Conservation (phyloP, 2,329 filamentous ascomycete species). For the Metarhizium humberi region DNA sequence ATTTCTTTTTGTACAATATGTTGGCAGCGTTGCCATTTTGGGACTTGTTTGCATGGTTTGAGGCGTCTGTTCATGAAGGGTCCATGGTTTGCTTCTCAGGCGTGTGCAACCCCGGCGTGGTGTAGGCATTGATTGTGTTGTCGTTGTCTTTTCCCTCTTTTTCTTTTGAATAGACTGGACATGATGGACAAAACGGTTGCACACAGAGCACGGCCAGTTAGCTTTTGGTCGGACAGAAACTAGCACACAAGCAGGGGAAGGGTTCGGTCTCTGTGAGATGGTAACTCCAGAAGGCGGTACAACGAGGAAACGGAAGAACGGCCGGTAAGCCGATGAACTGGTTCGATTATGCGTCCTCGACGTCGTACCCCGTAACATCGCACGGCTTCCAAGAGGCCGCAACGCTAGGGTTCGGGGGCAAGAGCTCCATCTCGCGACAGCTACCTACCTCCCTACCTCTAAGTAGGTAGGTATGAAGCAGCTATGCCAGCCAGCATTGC, state of each 20-base stretch:
- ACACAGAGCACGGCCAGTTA: background rate
- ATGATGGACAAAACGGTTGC: background rate
- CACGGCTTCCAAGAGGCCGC: background rate
- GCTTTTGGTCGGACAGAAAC: background rate
- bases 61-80: background rate
- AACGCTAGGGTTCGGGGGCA: background rate
- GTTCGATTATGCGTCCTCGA: background rate
- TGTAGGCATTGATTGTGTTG: background rate
- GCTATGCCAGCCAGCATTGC: background rate
- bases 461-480: background rate
- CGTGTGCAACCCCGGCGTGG: background rate
- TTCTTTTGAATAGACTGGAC: background rate
- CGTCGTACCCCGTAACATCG: background rate
- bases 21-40: background rate
- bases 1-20: constrained; percentile 2
- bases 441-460: too few species aligned
- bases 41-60: constrained; percentile 4
- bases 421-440: background rate
- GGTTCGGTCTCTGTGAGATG: background rate
- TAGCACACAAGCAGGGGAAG: background rate
- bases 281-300: background rate
- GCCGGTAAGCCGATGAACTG: background rate
- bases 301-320: background rate
- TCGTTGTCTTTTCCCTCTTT: background rate
- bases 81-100: background rate